Evolutionary conservation across 805 yeast species (phyloP), one percentile per base, ranked within the genome.

Genomic region (Cyberlindnera lachancei): DNA sequence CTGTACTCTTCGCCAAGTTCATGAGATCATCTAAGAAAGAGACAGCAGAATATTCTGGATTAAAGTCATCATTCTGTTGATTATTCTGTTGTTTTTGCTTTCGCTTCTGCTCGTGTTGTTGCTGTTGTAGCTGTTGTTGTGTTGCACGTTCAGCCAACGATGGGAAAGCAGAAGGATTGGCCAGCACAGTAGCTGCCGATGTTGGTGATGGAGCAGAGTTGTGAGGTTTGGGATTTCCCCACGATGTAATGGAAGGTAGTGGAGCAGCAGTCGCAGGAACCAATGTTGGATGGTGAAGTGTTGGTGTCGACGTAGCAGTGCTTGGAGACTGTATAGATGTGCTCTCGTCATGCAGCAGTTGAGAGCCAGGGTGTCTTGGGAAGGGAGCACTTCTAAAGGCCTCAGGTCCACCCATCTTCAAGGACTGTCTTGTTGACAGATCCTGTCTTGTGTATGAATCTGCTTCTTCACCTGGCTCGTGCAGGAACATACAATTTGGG

Each of bases 401-500:
- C 21, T 40, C 61, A 19, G 48, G 37, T 12, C 52, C 53, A 17
- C 48, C 51, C 70, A 73, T 73, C 48, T 71, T 75, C 42, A 73
- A 66, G 46, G 77, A 75, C 44, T 75, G 77, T 54, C 83, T 80
- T 4, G 92, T 82, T 5, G 87, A 76, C 49, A 84, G 66, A 51
- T 84, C 94, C 52, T 84, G 87, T 33, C 96, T 77, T 18, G 95
- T 85, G 61, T 84, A 90, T 9, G 95, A 82, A 50, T 92, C 98
- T 2, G 97, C 97, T 58, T 92, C 98, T 64, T 92, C 99, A 37
- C 99, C 98, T 6, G 98, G 98, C 59, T 92, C 98, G 57, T 92
- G 99, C 50, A 92, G 68, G 52, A 92, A 92, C 98, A 92, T 92
- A 69, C 99, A 92, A 53, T 87, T 86, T 41, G 97, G 97, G 59